phyloP scores from a whole-genome alignment of 208 protist species.

The Trypanosoma lewisi region DNA sequence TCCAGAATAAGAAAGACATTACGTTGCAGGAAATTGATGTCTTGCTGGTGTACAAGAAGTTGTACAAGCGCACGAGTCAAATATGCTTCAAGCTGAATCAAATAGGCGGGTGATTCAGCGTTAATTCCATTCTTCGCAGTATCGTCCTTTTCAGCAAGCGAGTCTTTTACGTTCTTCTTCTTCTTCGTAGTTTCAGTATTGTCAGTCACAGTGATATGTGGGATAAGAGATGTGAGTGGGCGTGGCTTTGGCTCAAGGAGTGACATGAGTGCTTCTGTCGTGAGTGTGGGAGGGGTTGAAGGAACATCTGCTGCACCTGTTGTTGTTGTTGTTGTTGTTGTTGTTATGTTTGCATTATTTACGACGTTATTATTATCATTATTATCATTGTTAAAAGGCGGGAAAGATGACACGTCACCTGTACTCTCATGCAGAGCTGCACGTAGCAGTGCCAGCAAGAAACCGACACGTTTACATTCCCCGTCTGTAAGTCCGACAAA shows the following conservation, averaged over 20 bases:
- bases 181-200: not conserved
- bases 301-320: not conserved
- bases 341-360: not conserved
- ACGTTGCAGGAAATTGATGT: conserved; percentile 64
- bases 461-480: conserved; percentile 70
- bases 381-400: not conserved
- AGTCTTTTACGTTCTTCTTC: not conserved
- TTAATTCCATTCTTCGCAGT: not conserved
- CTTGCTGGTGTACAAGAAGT: conserved; percentile 42
- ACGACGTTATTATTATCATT: not conserved
- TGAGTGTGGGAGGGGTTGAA: not conserved
- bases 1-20: conserved; percentile 67
- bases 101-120: conserved; percentile 23
- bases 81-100: conserved; percentile 65
- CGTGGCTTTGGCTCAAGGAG: conserved; percentile 27
- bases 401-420: conserved; percentile 12
- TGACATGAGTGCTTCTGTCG: conserved; percentile 21
- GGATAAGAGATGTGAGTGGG: conserved; percentile 1
- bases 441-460: conserved; percentile 42
- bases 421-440: conserved; percentile 17
- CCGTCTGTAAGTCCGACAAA: conserved; percentile 74
- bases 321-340: not conserved
- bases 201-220: not conserved
- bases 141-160: not conserved
- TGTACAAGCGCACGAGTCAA: conserved; percentile 48